Conservation (phyloP, 768 basidiomycete species). For the Macrolepiota dolichaula region DNA sequence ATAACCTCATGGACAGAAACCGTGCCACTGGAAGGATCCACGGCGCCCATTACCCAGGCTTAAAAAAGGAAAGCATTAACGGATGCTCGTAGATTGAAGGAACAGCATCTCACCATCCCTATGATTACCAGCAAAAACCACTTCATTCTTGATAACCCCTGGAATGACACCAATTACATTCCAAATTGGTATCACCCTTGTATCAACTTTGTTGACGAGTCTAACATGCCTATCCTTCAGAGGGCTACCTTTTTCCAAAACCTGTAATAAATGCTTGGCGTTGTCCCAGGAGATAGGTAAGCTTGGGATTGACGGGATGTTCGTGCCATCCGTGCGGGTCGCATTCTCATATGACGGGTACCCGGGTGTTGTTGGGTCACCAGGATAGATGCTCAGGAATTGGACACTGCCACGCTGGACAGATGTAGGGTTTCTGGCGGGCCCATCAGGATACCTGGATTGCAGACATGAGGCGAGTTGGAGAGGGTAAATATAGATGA, state of each 20-base stretch:
- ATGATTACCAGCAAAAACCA: constrained; percentile 81
- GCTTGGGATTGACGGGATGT: constrained; percentile 75
- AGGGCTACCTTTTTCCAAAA: constrained; percentile 14
- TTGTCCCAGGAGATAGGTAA: constrained; percentile 90
- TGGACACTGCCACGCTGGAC: constrained; percentile 85
- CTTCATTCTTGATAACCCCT: constrained; percentile 77
- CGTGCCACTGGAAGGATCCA: constrained; percentile 76
- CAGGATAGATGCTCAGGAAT: constrained; percentile 63
- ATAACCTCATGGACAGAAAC: constrained; percentile 72
- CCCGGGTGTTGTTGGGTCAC: constrained; percentile 85
- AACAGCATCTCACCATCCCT: constrained; percentile 60
- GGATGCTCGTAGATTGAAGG: neutral
- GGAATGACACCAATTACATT: constrained; percentile 83
- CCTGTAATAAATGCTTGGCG: constrained; percentile 56
- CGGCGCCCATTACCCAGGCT: constrained; percentile 52
- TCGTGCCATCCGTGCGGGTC: constrained; percentile 57
- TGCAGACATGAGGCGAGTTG: neutral
- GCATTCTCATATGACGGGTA: constrained; percentile 83
- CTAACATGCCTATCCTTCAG: constrained; percentile 34
- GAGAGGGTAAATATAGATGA: neutral
- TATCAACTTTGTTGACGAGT: constrained; percentile 62
- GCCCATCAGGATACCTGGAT: constrained; percentile 67
- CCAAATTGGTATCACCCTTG: constrained; percentile 84
- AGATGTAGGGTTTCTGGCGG: constrained; percentile 78
- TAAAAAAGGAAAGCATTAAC: neutral